Percentiles rank a stretch among this genome's conserved stretches.
Conservation (phyloP, 2,329 filamentous ascomycete species). For the Cryphonectria radicalis region DNA sequence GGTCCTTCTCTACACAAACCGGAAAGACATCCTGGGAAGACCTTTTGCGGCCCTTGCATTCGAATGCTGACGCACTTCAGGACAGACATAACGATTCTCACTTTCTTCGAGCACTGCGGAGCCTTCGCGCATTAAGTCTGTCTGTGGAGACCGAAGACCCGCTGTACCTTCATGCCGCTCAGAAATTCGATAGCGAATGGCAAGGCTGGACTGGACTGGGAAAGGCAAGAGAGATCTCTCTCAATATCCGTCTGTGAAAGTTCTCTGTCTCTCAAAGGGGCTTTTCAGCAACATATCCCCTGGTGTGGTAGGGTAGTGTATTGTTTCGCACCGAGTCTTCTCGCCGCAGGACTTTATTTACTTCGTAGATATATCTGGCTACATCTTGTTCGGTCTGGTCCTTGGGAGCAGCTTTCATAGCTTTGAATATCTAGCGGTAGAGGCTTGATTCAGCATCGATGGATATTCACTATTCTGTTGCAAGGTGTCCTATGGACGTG, state of each 20-base stretch:
- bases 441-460: not conserved
- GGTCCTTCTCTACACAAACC: not conserved
- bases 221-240: constrained; percentile 18
- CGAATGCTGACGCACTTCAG: not conserved
- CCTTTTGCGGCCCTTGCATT: not conserved
- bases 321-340: too few relatives aligned
- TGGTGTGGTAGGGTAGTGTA: not conserved
- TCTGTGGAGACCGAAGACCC: not conserved
- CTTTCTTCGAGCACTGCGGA: constrained; percentile 6
- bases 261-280: too few relatives aligned
- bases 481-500: not conserved
- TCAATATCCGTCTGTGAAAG: constrained; percentile 19
- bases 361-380: not conserved
- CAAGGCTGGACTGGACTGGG: constrained; percentile 33
- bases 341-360: too few relatives aligned
- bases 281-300: too few relatives aligned
- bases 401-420: not conserved
- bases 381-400: not conserved
- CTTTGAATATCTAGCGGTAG: not conserved
- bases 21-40: not conserved
- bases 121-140: constrained; percentile 11
- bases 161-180: constrained; percentile 26
- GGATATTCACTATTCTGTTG: not conserved
- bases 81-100: not conserved
- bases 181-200: constrained; percentile 34